Conservation (phyloP, 2,329 filamentous ascomycete genomes). For the Colletotrichum orchidophilum region DNA sequence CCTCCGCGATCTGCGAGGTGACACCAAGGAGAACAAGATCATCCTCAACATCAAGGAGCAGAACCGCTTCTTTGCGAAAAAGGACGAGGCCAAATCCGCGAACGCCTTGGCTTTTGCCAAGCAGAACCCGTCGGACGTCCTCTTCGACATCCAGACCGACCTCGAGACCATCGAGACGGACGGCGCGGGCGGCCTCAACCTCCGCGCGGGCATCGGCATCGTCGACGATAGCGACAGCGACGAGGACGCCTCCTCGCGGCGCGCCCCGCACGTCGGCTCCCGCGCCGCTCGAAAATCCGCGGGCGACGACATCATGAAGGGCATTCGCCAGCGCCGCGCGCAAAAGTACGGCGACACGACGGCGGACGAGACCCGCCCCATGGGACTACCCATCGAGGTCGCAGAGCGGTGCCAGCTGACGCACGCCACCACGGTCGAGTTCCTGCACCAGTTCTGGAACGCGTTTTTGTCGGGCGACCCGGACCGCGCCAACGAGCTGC, state of each 20-base stretch:
- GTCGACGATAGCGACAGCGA: constrained; percentile 76
- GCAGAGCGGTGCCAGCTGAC: constrained; percentile 72
- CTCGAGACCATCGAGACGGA: constrained; percentile 62
- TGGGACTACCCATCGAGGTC: constrained; percentile 63
- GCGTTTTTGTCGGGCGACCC: constrained; percentile 90
- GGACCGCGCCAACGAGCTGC: constrained; percentile 81
- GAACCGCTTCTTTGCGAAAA: constrained; percentile 79
- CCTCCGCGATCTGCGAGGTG: constrained; percentile 81
- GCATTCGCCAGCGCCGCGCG: constrained; percentile 68
- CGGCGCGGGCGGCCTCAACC: constrained; percentile 61
- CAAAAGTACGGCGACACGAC: constrained; percentile 64
- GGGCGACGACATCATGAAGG: constrained; percentile 72
- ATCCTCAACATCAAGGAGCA: constrained; percentile 90
- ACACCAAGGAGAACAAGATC: constrained; percentile 79
- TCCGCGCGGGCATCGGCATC: constrained; percentile 73
- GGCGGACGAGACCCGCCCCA: constrained; percentile 17
- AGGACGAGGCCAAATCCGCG: constrained; percentile 56
- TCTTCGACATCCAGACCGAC: constrained; percentile 71
- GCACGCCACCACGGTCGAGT: constrained; percentile 93
- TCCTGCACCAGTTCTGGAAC: constrained; percentile 96
- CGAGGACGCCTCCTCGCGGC: constrained; percentile 59
- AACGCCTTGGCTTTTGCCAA: constrained; percentile 67
- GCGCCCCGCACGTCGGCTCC: constrained; percentile 70
- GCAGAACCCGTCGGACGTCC: constrained; percentile 75
- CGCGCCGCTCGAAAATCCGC: constrained; percentile 71